These are phyloP conservation scores for Fusarium sp. DNA, from an alignment of 2,329 filamentous ascomycete species.

Conservation along the genomic window DNA sequence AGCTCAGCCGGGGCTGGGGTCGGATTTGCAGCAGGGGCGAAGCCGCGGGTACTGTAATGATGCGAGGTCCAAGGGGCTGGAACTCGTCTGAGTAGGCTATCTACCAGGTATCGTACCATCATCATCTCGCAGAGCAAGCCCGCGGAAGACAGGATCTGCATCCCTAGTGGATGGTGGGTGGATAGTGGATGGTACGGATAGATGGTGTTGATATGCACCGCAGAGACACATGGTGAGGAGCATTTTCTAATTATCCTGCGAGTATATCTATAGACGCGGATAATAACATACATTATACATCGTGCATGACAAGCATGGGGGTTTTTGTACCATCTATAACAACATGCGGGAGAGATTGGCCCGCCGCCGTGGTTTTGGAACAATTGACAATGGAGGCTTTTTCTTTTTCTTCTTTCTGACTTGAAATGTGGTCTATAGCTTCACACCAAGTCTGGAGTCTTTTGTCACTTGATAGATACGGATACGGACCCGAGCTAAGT, in stretches of 20 bases:
- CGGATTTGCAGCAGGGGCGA: not conserved
- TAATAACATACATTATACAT: not conserved
- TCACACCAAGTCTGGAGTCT: no score
- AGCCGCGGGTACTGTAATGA: not conserved
- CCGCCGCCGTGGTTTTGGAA: not conserved
- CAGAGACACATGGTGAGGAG: not conserved
- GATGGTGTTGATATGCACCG: not conserved
- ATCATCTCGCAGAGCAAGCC: not conserved
- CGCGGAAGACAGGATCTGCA: slow-evolving; percentile 15
- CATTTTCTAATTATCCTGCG: not conserved
- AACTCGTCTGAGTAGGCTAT: slow-evolving; percentile 4
- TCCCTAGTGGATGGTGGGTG: not conserved
- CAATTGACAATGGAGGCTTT: no score
- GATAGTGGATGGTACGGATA: no score
- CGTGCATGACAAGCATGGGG: not conserved
- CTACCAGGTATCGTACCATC: not conserved
- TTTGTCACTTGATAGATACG: not conserved
- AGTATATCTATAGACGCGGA: not conserved
- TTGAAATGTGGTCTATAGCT: no score
- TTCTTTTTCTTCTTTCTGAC: no score
- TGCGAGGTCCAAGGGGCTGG: not conserved
- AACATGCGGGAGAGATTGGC: not conserved
- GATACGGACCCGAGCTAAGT: not conserved
- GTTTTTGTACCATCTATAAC: not conserved
- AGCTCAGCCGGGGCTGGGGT: not conserved